Conservation (phyloP, 164 flowering plant species). For the Aristolochia contorta region DNA sequence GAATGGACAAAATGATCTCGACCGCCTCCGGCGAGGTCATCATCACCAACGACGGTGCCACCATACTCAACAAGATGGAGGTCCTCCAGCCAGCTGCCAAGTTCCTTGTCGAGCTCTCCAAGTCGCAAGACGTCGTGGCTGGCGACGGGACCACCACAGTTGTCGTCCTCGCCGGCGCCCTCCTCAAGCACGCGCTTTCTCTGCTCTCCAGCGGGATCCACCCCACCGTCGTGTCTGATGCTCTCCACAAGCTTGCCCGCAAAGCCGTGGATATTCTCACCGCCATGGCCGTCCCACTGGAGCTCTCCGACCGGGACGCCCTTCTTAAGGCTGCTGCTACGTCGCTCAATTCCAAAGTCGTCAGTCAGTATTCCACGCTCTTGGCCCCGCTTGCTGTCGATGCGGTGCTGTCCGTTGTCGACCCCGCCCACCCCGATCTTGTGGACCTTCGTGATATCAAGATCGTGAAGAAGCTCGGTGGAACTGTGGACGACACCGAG, state of each 20-base stretch:
- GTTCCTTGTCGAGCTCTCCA: conserved; percentile 87
- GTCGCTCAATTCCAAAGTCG: conserved; percentile 78
- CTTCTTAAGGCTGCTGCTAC: conserved; percentile 72
- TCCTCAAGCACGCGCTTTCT: conserved; percentile 47
- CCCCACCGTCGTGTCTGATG: conserved; percentile 79
- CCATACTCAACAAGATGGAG: conserved; percentile 88
- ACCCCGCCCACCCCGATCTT: conserved; percentile 55
- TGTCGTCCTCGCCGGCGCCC: conserved; percentile 87
- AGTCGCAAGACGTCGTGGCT: conserved; percentile 79
- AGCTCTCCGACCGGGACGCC: conserved; percentile 71
- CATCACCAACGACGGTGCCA: conserved; percentile 97
- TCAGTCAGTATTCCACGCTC: conserved; percentile 80
- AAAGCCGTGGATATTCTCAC: conserved; percentile 67
- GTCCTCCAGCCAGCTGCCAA: conserved; percentile 92
- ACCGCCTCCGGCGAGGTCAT: conserved; percentile 79
- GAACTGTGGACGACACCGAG: conserved; percentile 89
- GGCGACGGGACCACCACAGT: conserved; percentile 99
- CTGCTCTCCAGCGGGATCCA: conserved; percentile 65
- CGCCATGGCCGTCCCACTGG: conserved; percentile 89
- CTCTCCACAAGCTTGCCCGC: conserved; percentile 52
- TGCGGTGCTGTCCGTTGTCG: conserved; percentile 71
- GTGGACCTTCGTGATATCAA: conserved; percentile 77
- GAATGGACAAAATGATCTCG: conserved; percentile 98
- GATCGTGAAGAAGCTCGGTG: conserved; percentile 86
- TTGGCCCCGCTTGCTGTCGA: conserved; percentile 91